Evolutionary conservation across 345 rosid species (phyloP).

Genomic region (Dimocarpus longan): DNA sequence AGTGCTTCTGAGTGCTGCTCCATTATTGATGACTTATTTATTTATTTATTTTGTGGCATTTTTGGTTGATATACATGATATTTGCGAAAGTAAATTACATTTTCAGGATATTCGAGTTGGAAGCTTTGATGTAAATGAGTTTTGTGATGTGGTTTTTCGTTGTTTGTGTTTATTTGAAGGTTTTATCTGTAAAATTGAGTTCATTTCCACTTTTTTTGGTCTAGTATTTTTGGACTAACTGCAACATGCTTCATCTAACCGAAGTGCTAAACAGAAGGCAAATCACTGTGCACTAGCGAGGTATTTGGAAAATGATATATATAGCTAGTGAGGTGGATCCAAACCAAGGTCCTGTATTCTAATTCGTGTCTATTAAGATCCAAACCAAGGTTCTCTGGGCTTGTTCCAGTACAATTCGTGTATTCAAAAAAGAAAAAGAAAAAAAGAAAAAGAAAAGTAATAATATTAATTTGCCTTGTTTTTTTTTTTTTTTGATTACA

Average conservation of each 20-base stretch:
- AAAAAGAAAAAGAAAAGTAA: too few relatives aligned
- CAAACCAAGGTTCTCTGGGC: too few relatives aligned
- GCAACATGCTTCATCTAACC: constrained; percentile 75
- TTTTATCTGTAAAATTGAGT: too few relatives aligned
- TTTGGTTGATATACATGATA: not conserved
- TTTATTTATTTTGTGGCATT: not conserved
- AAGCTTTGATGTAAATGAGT: not conserved
- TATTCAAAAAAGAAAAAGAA: too few relatives aligned
- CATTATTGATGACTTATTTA: too few relatives aligned
- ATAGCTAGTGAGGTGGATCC: constrained; percentile 46
- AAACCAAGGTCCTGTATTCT: constrained; percentile 6
- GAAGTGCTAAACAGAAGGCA: constrained; percentile 72
- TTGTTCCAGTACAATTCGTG: too few relatives aligned
- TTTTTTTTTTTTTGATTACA: too few relatives aligned
- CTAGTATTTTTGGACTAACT: constrained; percentile 42
- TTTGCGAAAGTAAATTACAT: not conserved
- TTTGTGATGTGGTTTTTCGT: not conserved
- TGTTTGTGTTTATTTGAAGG: too few relatives aligned
- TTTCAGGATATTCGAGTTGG: not conserved
- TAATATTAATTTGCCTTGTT: too few relatives aligned
- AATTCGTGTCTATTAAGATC: too few relatives aligned
- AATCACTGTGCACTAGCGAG: constrained; percentile 73
- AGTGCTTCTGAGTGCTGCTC: not conserved
- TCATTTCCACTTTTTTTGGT: too few relatives aligned
- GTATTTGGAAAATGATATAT: constrained; percentile 60